These are phyloP conservation scores for Trichoderma oligosporum DNA, from an alignment of 2,329 filamentous ascomycete genomes.

Conservation along the genomic window DNA sequence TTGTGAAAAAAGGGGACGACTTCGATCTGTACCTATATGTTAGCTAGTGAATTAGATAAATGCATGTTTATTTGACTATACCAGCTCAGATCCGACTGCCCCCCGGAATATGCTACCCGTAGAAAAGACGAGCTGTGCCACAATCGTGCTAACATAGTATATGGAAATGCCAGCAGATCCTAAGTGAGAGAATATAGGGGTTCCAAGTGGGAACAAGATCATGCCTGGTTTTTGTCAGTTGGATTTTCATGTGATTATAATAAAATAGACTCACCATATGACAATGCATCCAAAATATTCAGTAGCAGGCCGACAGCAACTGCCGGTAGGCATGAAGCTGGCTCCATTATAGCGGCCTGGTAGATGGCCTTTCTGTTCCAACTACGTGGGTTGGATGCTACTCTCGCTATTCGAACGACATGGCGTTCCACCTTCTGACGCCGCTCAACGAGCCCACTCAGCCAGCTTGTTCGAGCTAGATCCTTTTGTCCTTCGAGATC, in stretches of 20 bases:
- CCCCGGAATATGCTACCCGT: slow-evolving; percentile 83
- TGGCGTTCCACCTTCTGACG: slow-evolving; percentile 33
- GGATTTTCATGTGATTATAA: background rate
- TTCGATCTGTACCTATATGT: slow-evolving; percentile 62
- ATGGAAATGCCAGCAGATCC: slow-evolving; percentile 95
- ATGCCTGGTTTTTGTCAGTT: slow-evolving; percentile 54
- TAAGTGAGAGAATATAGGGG: slow-evolving; percentile 77
- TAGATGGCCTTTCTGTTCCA: slow-evolving; percentile 69
- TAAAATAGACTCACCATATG: slow-evolving; percentile 62
- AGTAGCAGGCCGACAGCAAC: slow-evolving; percentile 85
- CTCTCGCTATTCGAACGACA: slow-evolving; percentile 30
- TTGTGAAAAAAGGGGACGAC: slow-evolving; percentile 98
- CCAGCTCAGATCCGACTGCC: slow-evolving; percentile 90
- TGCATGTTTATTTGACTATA: slow-evolving; percentile 35
- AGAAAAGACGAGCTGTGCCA: slow-evolving; percentile 88
- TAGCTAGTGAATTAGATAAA: slow-evolving; percentile 8
- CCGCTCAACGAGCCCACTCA: slow-evolving; percentile 31
- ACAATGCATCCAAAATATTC: slow-evolving; percentile 90
- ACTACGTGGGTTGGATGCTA: slow-evolving; percentile 57
- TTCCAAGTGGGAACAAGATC: slow-evolving; percentile 90
- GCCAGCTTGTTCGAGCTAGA: slow-evolving; percentile 32
- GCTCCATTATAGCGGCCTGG: slow-evolving; percentile 60
- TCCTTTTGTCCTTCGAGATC: slow-evolving; percentile 53
- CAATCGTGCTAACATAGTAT: slow-evolving; percentile 96
- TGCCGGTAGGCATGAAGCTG: slow-evolving; percentile 71